phyloP scores from a whole-genome alignment of 495 filamentous ascomycete genomes.

The Extremus antarcticus region DNA sequence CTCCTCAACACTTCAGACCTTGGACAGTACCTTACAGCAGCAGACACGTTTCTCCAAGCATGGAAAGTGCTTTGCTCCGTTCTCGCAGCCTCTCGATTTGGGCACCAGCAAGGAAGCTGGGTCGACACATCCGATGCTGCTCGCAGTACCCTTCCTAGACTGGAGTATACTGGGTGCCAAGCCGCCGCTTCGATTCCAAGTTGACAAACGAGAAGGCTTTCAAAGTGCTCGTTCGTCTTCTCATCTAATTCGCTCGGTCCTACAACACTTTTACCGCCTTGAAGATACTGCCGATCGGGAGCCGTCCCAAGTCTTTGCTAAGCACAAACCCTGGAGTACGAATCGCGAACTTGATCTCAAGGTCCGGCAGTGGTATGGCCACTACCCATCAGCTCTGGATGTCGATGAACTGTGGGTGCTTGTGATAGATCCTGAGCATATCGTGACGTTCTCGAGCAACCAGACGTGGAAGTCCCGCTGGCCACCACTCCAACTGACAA shows the following conservation, averaged over 20 bases:
- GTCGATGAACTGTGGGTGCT: constrained; percentile 35
- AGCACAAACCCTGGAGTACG: constrained; percentile 31
- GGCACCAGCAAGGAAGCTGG: background rate
- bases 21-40: constrained; percentile 18
- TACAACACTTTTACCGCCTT: constrained; percentile 32
- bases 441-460: constrained; percentile 33
- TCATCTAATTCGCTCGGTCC: constrained; percentile 27
- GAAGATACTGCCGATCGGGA: constrained; percentile 33
- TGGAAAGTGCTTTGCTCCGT: constrained; percentile 32
- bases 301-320: constrained; percentile 28
- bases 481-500: constrained; percentile 30
- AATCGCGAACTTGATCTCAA: constrained; percentile 31
- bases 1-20: constrained; percentile 1
- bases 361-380: constrained; percentile 33
- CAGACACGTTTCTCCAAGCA: constrained; percentile 34
- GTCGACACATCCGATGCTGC: constrained; percentile 19
- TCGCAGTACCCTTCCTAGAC: constrained; percentile 32
- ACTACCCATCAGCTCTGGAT: constrained; percentile 30
- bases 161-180: constrained; percentile 26
- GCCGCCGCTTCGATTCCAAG: constrained; percentile 30
- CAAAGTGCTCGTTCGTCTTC: constrained; percentile 24
- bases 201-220: constrained; percentile 31
- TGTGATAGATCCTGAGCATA: constrained; percentile 26
- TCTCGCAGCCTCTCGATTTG: constrained; percentile 23
- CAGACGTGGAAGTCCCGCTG: constrained; percentile 33